phyloP scores from a whole-genome alignment of 140 eudicot genomes.

The Oenanthe javanica region DNA sequence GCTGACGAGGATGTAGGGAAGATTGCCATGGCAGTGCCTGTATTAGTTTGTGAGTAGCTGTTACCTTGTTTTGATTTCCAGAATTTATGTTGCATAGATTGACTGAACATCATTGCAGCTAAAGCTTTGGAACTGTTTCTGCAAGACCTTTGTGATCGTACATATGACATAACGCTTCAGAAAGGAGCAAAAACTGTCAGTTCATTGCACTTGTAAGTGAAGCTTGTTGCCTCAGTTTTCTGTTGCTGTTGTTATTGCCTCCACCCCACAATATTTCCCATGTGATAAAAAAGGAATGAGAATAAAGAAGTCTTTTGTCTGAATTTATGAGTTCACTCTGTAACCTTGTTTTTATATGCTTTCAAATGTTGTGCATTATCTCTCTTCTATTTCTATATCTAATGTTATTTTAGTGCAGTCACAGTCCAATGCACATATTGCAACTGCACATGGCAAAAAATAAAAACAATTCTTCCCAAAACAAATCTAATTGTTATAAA shows the following conservation, averaged over 20 bases:
- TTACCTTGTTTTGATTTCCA: slow-evolving; percentile 1
- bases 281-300: not conserved
- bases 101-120: slow-evolving; percentile 41
- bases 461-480: not conserved
- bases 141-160: slow-evolving; percentile 83
- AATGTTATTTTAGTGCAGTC: not conserved
- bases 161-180: slow-evolving; percentile 70
- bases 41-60: slow-evolving; percentile 68
- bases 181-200: slow-evolving; percentile 82
- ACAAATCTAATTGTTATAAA: not conserved
- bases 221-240: not conserved
- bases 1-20: slow-evolving; percentile 94
- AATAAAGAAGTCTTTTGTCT: not conserved
- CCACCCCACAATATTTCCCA: too few species aligned
- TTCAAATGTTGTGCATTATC: not conserved
- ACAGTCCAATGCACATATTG: not conserved
- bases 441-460: not conserved
- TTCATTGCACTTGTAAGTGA: slow-evolving; percentile 72
- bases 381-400: not conserved
- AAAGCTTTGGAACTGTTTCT: slow-evolving; percentile 82
- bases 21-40: slow-evolving; percentile 96
- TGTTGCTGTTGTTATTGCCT: not conserved
- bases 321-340: not conserved
- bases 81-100: not conserved
- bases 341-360: not conserved